These are phyloP conservation scores for Trichoderma parareesei DNA, from an alignment of 495 filamentous ascomycete species.

Conservation along the genomic window DNA sequence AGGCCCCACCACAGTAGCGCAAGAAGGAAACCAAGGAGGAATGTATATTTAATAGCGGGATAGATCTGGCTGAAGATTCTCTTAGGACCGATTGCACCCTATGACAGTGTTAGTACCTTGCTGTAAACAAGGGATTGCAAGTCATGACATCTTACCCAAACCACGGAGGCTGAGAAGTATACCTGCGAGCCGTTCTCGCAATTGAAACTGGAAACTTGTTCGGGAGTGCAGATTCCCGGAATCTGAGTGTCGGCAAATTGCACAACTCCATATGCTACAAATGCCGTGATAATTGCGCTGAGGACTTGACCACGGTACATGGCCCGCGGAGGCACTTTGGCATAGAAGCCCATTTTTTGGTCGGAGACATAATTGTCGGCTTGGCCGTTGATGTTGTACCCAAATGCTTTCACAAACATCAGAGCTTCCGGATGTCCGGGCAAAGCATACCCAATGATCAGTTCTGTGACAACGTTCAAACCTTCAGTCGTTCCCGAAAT, in stretches of 20 bases:
- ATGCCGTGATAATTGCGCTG: conserved; percentile 29
- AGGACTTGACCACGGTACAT: conserved; percentile 37
- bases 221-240: conserved; percentile 27
- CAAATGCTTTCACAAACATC: conserved; percentile 37
- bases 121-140: background rate
- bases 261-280: conserved; percentile 28
- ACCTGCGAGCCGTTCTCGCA: conserved; percentile 31
- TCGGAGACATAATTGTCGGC: conserved; percentile 30
- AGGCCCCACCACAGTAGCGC: background rate
- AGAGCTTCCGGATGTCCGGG: conserved; percentile 35
- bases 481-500: conserved; percentile 36
- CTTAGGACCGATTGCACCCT: conserved; percentile 2
- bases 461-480: conserved; percentile 36
- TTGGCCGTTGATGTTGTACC: conserved; percentile 34
- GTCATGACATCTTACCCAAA: conserved; percentile 23
- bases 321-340: conserved; percentile 26
- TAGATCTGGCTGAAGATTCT: conserved; percentile 7
- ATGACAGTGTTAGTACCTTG: background rate
- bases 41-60: background rate
- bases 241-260: conserved; percentile 35
- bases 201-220: conserved; percentile 31
- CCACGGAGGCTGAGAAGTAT: conserved; percentile 38
- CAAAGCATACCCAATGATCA: conserved; percentile 32
- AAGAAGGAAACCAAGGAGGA: conserved; percentile 3
- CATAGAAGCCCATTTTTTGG: conserved; percentile 37